These are phyloP conservation scores for Waltiozyma sp. DNA, from an alignment of 1,139 yeast genomes.

Conservation along the genomic window DNA sequence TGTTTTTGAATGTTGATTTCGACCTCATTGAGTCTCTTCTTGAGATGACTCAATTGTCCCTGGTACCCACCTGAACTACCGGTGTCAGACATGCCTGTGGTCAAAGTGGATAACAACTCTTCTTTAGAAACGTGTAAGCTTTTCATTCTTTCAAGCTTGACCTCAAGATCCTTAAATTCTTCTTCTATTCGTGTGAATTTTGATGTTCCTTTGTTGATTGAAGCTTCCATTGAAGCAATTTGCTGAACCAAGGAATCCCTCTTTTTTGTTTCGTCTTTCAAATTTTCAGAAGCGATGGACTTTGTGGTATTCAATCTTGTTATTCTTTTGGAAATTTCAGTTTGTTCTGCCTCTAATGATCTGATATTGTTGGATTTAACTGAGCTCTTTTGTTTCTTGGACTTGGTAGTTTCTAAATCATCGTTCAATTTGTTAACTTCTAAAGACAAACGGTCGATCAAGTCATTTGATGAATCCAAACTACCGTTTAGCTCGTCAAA, in stretches of 20 bases:
- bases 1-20: constrained; percentile 51
- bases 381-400: constrained; percentile 47
- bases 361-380: constrained; percentile 53
- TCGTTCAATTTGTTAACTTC: constrained; percentile 53
- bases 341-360: constrained; percentile 49
- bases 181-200: constrained; percentile 23
- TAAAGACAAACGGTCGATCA: constrained; percentile 31
- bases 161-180: constrained; percentile 35
- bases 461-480: constrained; percentile 13
- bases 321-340: constrained; percentile 48
- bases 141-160: constrained; percentile 33
- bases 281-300: constrained; percentile 45
- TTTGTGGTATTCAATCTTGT: constrained; percentile 58
- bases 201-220: constrained; percentile 16
- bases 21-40: constrained; percentile 43
- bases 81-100: constrained; percentile 83
- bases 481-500: constrained; percentile 17
- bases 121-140: constrained; percentile 52
- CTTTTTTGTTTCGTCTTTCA: constrained; percentile 35
- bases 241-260: constrained; percentile 12
- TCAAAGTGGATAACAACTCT: constrained; percentile 69
- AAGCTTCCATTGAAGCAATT: constrained; percentile 15
- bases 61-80: constrained; percentile 75
- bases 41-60: constrained; percentile 59
- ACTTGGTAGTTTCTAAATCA: constrained; percentile 48